Base-by-base conservation (phyloP, 306 rosid genomes). In the Cyclanthera cordifolia region DNA sequence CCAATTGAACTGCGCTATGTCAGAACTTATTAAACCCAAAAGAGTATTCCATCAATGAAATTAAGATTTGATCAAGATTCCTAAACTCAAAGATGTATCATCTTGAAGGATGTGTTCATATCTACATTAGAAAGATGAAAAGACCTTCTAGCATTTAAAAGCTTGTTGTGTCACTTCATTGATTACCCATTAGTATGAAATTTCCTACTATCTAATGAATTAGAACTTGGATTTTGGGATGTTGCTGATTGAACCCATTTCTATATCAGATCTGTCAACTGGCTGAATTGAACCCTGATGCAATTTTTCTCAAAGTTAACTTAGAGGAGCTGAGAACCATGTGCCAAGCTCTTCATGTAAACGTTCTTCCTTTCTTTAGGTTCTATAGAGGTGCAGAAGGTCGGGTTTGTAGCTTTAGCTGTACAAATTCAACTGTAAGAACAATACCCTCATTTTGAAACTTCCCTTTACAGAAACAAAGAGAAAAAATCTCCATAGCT, bases 301-400 rank as follows among this genome's bases (percentile, higher is more conserved):
- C 87, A 46, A 73, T 78, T 0, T 80, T 88, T 74, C 84, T 91
- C 4, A 83, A 86, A 77, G 88, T 91, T 25, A 86, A 91, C 83
- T 76, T 77, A 37, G 96, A 86, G 64, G 80, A 85, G 57, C 85
- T 82, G 73, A 91, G 84, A 74, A 72, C 87, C 39, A 76, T 86
- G 96, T 91, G 95, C 8, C 74, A 85, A 12, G 72, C 76, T 74
- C 81, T 91, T 72, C 77, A 80, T 70, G 64, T 91, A 76, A 94
- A 84, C 66, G 97, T 91, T 25, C 78, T 91, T 27, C 96, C 97
- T 6, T 91, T 91, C 83, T 91, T 91, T 72, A 86, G 91, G 45
- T 79, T 91, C 84, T 91, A 83, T 14, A 88, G 88, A 75, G 96
- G 95, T 15, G 78, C 87, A 20, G 88, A 86, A 52, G 97, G 97